Evolutionary conservation across 2,329 filamentous ascomycete genomes (phyloP), one percentile per base, ranked within the genome.

Genomic region (Fulvia fulva): DNA sequence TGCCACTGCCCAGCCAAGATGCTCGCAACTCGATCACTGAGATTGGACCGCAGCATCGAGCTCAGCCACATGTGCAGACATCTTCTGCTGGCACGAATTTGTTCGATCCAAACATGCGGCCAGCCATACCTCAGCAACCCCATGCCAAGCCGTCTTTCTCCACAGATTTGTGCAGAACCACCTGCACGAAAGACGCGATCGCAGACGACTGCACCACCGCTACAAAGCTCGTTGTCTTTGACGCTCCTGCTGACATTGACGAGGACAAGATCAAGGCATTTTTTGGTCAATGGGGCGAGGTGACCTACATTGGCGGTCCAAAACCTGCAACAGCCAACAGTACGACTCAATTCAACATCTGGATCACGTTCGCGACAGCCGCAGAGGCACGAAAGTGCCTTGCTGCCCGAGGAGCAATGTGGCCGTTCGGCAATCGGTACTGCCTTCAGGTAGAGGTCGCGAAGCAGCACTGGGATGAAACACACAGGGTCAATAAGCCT

Each of bases 211-310:
- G 64, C 34, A 46, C 37, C 7, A 61, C 57, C 32, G 64, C 59
- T 12, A 56, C 57, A 21, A 65, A 61, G 59, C 43, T 66, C 22
- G 51, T 63, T 21, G 52, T 61, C 11, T 65, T 66, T 37, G 25
- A 57, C 6, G 54, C 59, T 22, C 56, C 56, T 12, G n/a, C 8
- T 12, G 37, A 32, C 19, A 22, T 56, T 8, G 21, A 54, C 12
- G 45, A 52, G 19, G 32, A 34, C 23, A 37, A 53, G 23, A 23
- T 64, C n/a, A 16, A 23, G 22, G 23, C 34, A 9, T 61, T 54
- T 49, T 63, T 65, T 30, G 26, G 32, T 14, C 49, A 54, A 19
- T 64, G 63, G 32, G 62, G 62, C 22, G 22, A 47, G n/a, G 55
- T 63, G 5, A 34, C 32, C 14, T 12, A 50, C 7, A 22, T 56